These are phyloP conservation scores for Tuber microsphaerosporum DNA, from an alignment of 495 filamentous ascomycete genomes.

Conservation along the genomic window DNA sequence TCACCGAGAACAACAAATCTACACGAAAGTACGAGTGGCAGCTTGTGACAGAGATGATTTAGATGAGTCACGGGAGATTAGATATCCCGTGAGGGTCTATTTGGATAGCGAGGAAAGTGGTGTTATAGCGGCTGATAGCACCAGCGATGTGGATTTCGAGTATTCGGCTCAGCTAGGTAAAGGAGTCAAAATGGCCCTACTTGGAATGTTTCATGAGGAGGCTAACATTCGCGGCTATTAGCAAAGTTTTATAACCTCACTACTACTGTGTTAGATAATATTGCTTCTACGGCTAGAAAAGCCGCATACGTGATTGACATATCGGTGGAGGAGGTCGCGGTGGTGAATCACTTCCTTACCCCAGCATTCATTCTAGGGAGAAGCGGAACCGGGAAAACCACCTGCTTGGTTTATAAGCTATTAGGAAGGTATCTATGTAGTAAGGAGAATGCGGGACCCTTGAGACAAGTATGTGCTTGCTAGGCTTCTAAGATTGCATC, in stretches of 20 bases:
- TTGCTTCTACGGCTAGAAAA: constrained; percentile 1
- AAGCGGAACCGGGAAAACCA: constrained; percentile 7
- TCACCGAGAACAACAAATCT: too few species aligned
- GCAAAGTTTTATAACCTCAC: constrained; percentile 26
- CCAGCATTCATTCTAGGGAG: too few species aligned
- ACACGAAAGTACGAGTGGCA: too few species aligned
- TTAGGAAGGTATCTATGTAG: constrained; percentile 18
- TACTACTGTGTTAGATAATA: constrained; percentile 9
- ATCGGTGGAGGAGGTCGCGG: too few species aligned
- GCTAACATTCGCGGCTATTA: neutral
- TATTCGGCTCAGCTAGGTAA: constrained; percentile 8
- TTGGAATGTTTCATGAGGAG: too few species aligned
- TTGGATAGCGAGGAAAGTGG: neutral
- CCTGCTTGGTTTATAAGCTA: constrained; percentile 46
- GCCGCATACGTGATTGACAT: constrained; percentile 45
- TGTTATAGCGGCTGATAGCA: neutral
- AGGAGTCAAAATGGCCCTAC: too few species aligned
- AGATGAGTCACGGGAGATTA: neutral
- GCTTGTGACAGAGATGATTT: too few species aligned
- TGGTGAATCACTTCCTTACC: too few species aligned
- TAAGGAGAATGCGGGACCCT: constrained; percentile 8
- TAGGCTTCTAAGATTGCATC: neutral
- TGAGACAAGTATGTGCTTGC: neutral
- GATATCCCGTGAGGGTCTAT: neutral
- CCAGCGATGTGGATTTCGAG: neutral